Evolutionary conservation across 1,284 basidiomycete species (phyloP).

Genomic region (Cryptococcus sp.): DNA sequence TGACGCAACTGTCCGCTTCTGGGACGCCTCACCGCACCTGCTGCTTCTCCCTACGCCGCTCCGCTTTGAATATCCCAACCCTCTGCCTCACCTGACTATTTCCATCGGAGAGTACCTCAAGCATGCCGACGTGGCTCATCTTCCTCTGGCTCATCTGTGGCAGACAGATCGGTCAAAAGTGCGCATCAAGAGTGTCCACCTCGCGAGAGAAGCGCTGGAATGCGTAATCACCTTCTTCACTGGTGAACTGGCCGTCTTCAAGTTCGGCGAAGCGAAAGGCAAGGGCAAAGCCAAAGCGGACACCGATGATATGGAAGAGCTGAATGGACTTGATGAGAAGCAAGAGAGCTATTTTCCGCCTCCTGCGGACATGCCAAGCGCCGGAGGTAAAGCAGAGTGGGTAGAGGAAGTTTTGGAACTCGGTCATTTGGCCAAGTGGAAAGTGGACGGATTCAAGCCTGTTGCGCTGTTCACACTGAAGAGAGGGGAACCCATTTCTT

Average conservation of each 20-base stretch:
- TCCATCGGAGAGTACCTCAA: constrained; percentile 58
- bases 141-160: constrained; percentile 48
- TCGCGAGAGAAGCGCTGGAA: constrained; percentile 69
- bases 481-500: constrained; percentile 59
- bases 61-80: constrained; percentile 62
- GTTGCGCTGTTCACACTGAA: constrained; percentile 63
- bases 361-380: background rate
- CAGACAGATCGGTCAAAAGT: constrained; percentile 44
- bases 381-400: constrained; percentile 20
- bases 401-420: constrained; percentile 48
- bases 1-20: constrained; percentile 62
- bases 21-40: constrained; percentile 64
- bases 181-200: constrained; percentile 60
- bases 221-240: constrained; percentile 63
- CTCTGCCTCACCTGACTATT: constrained; percentile 66
- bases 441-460: constrained; percentile 61
- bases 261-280: constrained; percentile 55
- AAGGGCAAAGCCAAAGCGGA: constrained; percentile 7
- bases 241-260: constrained; percentile 68
- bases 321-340: constrained; percentile 24
- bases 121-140: constrained; percentile 44
- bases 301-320: constrained; percentile 36
- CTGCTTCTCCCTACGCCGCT: constrained; percentile 57
- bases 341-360: constrained; percentile 40
- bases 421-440: constrained; percentile 53